A percentile compares a stretch with the other conserved stretches of the same genome.
Conservation (phyloP, 345 rosid genomes). For the Hevea brasiliensis region DNA sequence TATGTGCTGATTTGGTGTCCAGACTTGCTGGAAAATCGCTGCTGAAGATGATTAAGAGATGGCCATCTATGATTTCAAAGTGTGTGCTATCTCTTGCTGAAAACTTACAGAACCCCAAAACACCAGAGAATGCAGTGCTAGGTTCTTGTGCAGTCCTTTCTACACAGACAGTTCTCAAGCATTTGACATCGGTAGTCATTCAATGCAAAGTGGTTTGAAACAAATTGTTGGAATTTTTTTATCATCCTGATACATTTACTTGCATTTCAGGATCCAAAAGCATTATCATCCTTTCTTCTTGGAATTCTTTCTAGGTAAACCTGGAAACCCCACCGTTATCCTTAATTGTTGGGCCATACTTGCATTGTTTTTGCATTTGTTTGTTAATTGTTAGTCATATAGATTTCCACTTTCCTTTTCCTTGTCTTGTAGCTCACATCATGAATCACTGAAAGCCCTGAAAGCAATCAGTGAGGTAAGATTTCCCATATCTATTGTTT, state of each 20-base stretch:
- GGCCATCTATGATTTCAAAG: slow-evolving; percentile 88
- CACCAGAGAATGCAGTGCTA: slow-evolving; percentile 75
- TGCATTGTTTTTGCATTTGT: not conserved
- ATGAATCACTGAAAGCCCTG: slow-evolving; percentile 88
- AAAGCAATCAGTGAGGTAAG: slow-evolving; percentile 92
- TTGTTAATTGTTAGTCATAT: not conserved
- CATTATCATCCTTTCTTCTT: slow-evolving; percentile 75
- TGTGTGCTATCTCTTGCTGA: slow-evolving; percentile 71
- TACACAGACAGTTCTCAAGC: slow-evolving; percentile 90
- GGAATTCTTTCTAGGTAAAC: slow-evolving; percentile 88
- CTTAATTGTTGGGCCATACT: not conserved
- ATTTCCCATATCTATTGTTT: slow-evolving; percentile 21
- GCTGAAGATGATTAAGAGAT: slow-evolving; percentile 86
- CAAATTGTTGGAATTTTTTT: slow-evolving; percentile 20
- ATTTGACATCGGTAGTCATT: slow-evolving; percentile 74
- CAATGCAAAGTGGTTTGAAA: slow-evolving; percentile 21
- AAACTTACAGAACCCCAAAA: slow-evolving; percentile 57
- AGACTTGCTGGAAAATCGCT: slow-evolving; percentile 96
- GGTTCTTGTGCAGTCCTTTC: slow-evolving; percentile 95
- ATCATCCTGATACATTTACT: slow-evolving; percentile 31
- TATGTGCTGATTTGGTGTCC: slow-evolving; percentile 35
- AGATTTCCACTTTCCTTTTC: slow-evolving; percentile 9
- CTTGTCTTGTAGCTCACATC: slow-evolving; percentile 75
- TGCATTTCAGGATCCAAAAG: slow-evolving; percentile 70
- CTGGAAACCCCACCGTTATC: not conserved